Conservation (phyloP, 306 rosid genomes). For the Rosa rugosa region DNA sequence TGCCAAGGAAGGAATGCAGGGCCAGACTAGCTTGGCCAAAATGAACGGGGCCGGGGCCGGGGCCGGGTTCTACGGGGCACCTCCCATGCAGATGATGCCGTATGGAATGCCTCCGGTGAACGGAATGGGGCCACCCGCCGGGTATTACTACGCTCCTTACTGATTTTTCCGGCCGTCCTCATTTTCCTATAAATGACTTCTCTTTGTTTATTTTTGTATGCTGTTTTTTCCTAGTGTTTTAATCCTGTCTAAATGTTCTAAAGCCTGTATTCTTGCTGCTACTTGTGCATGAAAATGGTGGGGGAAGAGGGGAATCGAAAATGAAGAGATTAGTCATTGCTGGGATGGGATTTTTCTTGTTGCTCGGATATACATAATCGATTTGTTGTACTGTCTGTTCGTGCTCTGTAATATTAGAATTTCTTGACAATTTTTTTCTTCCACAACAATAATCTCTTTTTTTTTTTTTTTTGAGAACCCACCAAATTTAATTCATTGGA, state of each 20-base stretch:
- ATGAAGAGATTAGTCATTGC: slow-evolving; percentile 39
- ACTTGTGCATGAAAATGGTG: slow-evolving; percentile 42
- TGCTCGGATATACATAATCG: slow-evolving; percentile 56
- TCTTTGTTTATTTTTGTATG: slow-evolving; percentile 37
- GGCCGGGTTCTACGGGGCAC: slow-evolving; percentile 55
- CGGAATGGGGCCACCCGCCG: slow-evolving; percentile 71
- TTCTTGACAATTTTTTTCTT: slow-evolving; percentile 23
- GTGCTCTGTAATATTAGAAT: slow-evolving; percentile 52
- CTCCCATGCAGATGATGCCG: slow-evolving; percentile 56
- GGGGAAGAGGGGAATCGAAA: slow-evolving; percentile 31
- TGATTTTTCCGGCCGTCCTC: slow-evolving; percentile 36
- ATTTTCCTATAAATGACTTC: slow-evolving; percentile 39
- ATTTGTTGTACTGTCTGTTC: slow-evolving; percentile 47
- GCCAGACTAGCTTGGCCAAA: slow-evolving; percentile 81
- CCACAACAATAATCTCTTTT: slow-evolving; percentile 19
- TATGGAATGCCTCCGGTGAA: slow-evolving; percentile 87
- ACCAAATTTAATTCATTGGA: slow-evolving; percentile 22
- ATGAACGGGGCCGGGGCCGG: slow-evolving; percentile 51
- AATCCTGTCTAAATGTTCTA: slow-evolving; percentile 32
- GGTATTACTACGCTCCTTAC: slow-evolving; percentile 75
- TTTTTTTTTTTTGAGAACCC: slow-evolving; percentile 40
- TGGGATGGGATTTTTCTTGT: slow-evolving; percentile 34
- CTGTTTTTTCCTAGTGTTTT: slow-evolving; percentile 42
- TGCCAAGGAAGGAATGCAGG: slow-evolving; percentile 90
- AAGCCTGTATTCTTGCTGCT: slow-evolving; percentile 49